phyloP scores from a whole-genome alignment of 805 yeast species.

The Pichia nakasei region DNA sequence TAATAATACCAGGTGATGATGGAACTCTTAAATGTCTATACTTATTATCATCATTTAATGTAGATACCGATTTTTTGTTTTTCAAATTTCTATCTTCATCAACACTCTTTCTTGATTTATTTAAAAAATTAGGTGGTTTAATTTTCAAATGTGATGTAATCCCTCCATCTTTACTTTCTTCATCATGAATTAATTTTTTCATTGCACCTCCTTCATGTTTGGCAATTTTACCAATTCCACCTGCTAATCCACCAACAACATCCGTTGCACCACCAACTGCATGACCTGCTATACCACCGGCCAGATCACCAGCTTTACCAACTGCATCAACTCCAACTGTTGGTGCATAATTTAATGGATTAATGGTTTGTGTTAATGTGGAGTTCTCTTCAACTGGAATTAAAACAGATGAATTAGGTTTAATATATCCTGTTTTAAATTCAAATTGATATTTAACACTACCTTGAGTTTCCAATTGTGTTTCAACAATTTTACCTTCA shows the following conservation, averaged over 20 bases:
- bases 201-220: constrained; percentile 24
- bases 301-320: constrained; percentile 36
- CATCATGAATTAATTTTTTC: neutral
- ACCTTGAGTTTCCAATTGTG: constrained; percentile 55
- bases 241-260: constrained; percentile 35
- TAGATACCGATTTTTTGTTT: neutral
- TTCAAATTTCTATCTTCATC: neutral
- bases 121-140: constrained; percentile 1
- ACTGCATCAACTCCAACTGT: constrained; percentile 38
- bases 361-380: constrained; percentile 17
- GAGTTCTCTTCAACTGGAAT: constrained; percentile 32
- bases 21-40: constrained; percentile 2
- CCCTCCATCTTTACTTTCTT: neutral
- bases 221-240: constrained; percentile 32
- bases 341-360: constrained; percentile 26
- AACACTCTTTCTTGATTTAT: neutral
- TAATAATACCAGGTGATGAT: constrained; percentile 3
- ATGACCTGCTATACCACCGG: constrained; percentile 35
- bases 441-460: constrained; percentile 41
- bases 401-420: constrained; percentile 49
- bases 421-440: constrained; percentile 57
- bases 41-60: neutral
- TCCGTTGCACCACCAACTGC: constrained; percentile 29
- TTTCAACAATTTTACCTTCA: constrained; percentile 32
- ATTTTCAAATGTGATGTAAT: neutral